These are phyloP conservation scores for Blepharisma japonicum DNA, from an alignment of 73 alveolate species.

Conservation along the genomic window DNA sequence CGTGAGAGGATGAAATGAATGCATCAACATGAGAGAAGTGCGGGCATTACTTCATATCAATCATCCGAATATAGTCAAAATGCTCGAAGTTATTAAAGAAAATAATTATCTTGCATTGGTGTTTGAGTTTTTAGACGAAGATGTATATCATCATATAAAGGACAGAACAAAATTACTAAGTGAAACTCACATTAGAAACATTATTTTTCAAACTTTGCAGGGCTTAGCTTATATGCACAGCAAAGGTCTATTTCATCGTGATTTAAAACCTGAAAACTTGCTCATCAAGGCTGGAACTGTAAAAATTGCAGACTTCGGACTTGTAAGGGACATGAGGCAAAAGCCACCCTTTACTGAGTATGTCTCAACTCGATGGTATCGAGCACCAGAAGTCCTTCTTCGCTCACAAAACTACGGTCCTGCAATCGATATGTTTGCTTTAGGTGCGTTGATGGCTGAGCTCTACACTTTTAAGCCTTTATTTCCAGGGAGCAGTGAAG, in stretches of 20 bases:
- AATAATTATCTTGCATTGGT: conserved; percentile 86
- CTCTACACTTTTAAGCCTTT: conserved; percentile 94
- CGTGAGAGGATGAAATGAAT: conserved; percentile 89
- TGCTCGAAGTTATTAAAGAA: conserved; percentile 85
- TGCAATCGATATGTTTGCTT: conserved; percentile 98
- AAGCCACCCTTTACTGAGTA: conserved; percentile 99
- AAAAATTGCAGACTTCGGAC: conserved; percentile 99
- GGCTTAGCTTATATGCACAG: conserved; percentile 97
- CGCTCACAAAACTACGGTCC: conserved; percentile 96
- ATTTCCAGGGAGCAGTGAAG: conserved; percentile 96
- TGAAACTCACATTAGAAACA: conserved; percentile 88
- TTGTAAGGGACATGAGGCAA: conserved; percentile 97
- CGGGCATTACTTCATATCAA: conserved; percentile 78
- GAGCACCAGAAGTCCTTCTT: conserved; percentile 81
- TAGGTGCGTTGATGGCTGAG: conserved; percentile 94
- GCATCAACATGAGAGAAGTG: conserved; percentile 83
- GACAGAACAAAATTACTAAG: conserved; percentile 80
- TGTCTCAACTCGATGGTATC: conserved; percentile 99
- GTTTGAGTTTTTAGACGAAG: conserved; percentile 89
- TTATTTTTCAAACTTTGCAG: conserved; percentile 88
- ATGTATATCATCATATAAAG: conserved; percentile 82
- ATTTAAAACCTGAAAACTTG: conserved; percentile 89
- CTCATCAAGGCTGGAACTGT: conserved; percentile 88
- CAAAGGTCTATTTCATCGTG: conserved; percentile 97
- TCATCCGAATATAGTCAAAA: conserved; percentile 91